phyloP scores from a whole-genome alignment of 495 filamentous ascomycete genomes.

The Parathielavia appendiculata region DNA sequence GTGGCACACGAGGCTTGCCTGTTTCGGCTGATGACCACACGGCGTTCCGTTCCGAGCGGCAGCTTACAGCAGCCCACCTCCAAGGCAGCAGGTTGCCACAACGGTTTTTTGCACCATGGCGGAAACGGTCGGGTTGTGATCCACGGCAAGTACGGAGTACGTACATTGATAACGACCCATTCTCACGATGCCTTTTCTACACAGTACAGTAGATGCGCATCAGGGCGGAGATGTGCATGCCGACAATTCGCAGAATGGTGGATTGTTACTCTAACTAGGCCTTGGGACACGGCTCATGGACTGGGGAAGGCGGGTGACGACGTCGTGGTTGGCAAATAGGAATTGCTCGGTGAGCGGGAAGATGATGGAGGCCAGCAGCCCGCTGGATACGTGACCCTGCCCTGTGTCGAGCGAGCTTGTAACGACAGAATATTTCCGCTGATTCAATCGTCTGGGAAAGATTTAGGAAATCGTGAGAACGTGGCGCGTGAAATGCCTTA shows the following conservation, averaged over 20 bases:
- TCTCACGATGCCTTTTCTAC: too few relatives aligned
- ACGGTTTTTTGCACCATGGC: neutral
- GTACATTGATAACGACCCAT: too few relatives aligned
- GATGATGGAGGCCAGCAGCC: conserved; percentile 19
- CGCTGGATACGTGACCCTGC: neutral
- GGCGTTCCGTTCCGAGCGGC: neutral
- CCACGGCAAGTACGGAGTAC: too few relatives aligned
- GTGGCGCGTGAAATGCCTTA: too few relatives aligned
- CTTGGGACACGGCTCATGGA: conserved; percentile 1
- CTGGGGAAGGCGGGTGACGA: neutral
- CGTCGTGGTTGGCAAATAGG: conserved; percentile 15
- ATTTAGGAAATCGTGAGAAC: too few relatives aligned
- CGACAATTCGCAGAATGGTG: conserved; percentile 17
- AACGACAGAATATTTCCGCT: neutral
- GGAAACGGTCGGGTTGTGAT: neutral
- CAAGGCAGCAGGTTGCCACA: neutral
- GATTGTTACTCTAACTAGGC: conserved; percentile 7
- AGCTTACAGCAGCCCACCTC: neutral
- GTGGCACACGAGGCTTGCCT: conserved; percentile 7
- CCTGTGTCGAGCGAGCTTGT: neutral
- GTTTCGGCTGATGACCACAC: conserved; percentile 9
- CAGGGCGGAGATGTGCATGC: conserved; percentile 26
- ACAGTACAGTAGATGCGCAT: neutral
- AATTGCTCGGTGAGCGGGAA: conserved; percentile 7
- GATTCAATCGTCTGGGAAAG: neutral